Base-by-base conservation (phyloP, 495 filamentous ascomycete species). In the Penicillium malachiteum region DNA sequence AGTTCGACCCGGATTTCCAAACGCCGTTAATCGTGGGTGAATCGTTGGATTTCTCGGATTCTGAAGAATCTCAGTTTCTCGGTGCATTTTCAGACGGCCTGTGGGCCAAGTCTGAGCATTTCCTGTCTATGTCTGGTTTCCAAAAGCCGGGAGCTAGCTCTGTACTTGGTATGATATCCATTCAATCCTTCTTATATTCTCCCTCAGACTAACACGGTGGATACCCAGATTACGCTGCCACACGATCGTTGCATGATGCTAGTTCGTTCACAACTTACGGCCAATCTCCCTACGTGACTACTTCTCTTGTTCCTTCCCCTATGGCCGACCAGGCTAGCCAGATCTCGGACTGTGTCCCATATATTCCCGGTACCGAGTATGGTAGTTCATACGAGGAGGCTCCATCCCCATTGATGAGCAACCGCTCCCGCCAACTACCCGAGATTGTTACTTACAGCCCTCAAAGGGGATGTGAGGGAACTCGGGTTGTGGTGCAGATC, bases 391-490 rank as follows among this genome's bases (percentile, higher is more conserved):
- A 79, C 55, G 78, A 78, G 55, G 74, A 74, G 34, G 56, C 70
- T 10, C 70, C 64, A n/a, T 75, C 75, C 6, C 69, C 72, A 14
- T 68, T 76, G 66, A 48, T 75, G 31, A 64, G 50, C 32, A 52
- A 56, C 31, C 67, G 66, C n/a, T 37, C 60, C 50, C 68, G 64
- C 8, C 71, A 70, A 54, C 13, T 75, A 38, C 83, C 87, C 31
- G 79, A 85, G 59, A 75, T 96, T 48, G 75, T 81, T 32, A 85
- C 83, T 41, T 90, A 84, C 67, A 72, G 79, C 34, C 93, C 94
- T 13, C 73, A 75, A 35, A 69, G 78, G 59, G 94, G 93, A 21
- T 65, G 76, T 3, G 78, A 81, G 65, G 89, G 89, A 48, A 87
- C 86, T 12, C 80, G 82, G 56, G 74, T 97, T 7, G 74, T 79